Conservation (phyloP, 1,284 basidiomycete species). For the Sparassis latifolia region DNA sequence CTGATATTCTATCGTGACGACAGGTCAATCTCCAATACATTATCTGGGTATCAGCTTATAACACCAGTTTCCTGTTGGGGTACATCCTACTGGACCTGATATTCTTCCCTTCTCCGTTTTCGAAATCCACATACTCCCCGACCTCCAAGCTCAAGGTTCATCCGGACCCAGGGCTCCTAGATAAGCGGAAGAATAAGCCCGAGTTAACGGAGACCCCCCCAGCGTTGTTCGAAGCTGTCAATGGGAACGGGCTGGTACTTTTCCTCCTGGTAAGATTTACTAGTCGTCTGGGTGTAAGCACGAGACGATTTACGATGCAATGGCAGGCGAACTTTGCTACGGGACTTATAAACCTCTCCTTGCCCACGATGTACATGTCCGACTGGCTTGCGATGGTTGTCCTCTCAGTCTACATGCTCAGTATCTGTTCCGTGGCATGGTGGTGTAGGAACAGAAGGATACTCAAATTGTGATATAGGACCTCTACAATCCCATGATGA, state of each 20-base stretch:
- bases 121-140: slow-evolving; percentile 28
- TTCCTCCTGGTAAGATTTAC: slow-evolving; percentile 71
- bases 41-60: slow-evolving; percentile 87
- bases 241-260: slow-evolving; percentile 71
- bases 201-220: slow-evolving; percentile 32
- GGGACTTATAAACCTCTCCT: slow-evolving; percentile 77
- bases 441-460: slow-evolving; percentile 28
- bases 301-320: not conserved
- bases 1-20: too few species aligned
- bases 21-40: slow-evolving; percentile 89
- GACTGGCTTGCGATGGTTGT: slow-evolving; percentile 57
- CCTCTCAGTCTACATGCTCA: slow-evolving; percentile 57
- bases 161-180: slow-evolving; percentile 15
- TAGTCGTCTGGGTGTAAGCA: too few species aligned
- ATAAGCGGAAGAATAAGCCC: slow-evolving; percentile 7
- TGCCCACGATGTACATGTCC: slow-evolving; percentile 78
- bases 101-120: slow-evolving; percentile 48
- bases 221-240: slow-evolving; percentile 72
- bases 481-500: too few species aligned
- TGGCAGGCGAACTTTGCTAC: slow-evolving; percentile 82
- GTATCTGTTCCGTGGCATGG: slow-evolving; percentile 61
- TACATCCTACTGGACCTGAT: slow-evolving; percentile 75
- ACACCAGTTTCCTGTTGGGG: slow-evolving; percentile 77
- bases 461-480: slow-evolving; percentile 22
- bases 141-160: slow-evolving; percentile 35